These are phyloP conservation scores for Cyamopsis tetragonoloba DNA, from an alignment of 306 rosid genomes.

Conservation along the genomic window DNA sequence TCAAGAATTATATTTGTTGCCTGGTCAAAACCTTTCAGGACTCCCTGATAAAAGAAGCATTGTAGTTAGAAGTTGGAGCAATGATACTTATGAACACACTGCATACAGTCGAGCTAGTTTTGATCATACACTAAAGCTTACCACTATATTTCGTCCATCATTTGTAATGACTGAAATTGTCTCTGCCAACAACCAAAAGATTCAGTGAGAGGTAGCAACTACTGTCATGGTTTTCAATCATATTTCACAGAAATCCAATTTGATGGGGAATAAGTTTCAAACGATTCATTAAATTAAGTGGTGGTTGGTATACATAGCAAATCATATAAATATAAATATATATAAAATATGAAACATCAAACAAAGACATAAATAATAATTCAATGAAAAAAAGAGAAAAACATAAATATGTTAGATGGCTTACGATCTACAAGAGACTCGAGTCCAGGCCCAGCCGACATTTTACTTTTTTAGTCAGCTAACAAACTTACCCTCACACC, in stretches of 20 bases:
- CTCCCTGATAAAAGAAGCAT: constrained; percentile 48
- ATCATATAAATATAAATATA: not conserved
- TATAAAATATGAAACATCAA: not conserved
- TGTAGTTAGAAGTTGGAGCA: not conserved
- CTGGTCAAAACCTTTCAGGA: constrained; percentile 94
- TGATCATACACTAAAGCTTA: constrained; percentile 22
- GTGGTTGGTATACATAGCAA: not conserved
- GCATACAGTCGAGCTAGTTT: not conserved
- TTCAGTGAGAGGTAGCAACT: not conserved
- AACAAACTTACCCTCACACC: not conserved
- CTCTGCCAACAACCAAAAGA: constrained; percentile 44
- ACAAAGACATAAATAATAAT: not conserved
- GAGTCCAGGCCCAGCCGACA: constrained; percentile 50
- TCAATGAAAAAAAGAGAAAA: not conserved
- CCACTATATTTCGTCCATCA: constrained; percentile 95
- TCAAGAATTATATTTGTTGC: constrained; percentile 98
- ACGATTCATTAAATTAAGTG: not conserved
- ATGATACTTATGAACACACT: not conserved
- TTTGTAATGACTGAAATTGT: constrained; percentile 86
- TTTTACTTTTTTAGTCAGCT: not conserved
- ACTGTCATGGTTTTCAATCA: not conserved
- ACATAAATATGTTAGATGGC: not conserved
- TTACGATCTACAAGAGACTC: constrained; percentile 57
- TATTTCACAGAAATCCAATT: not conserved
- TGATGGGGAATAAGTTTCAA: not conserved